These are phyloP conservation scores for Trichothecium sympodiale DNA, from an alignment of 2,329 filamentous ascomycete genomes.

Conservation along the genomic window DNA sequence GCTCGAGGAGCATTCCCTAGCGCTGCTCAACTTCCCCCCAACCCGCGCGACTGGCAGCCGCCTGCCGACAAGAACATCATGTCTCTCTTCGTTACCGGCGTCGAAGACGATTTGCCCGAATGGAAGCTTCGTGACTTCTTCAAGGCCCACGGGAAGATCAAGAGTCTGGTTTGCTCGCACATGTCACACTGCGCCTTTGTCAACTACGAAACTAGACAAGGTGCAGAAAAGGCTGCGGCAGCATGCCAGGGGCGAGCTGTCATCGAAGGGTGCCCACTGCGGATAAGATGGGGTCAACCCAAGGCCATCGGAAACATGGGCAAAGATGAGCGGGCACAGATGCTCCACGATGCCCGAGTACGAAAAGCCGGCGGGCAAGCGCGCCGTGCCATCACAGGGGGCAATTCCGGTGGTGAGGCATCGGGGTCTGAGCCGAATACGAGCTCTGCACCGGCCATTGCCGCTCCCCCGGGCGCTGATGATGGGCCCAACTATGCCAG, in stretches of 20 bases:
- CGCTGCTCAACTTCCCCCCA: constrained; percentile 64
- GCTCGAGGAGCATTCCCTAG: constrained; percentile 53
- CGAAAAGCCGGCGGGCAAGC: constrained; percentile 24
- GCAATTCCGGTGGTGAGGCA: constrained; percentile 17
- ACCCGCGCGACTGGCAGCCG: constrained; percentile 74
- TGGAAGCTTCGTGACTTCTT: constrained; percentile 87
- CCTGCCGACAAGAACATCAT: constrained; percentile 78
- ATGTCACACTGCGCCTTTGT: constrained; percentile 95
- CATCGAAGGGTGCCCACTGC: constrained; percentile 79
- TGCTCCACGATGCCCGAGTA: constrained; percentile 60
- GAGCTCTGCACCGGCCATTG: constrained; percentile 34
- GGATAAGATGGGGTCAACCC: constrained; percentile 87
- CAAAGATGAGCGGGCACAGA: constrained; percentile 68
- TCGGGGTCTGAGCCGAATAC: constrained; percentile 2
- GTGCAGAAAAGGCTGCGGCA: constrained; percentile 74
- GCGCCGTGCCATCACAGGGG: constrained; percentile 12
- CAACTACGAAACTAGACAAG: constrained; percentile 79
- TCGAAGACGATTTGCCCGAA: constrained; percentile 93
- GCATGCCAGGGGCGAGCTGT: constrained; percentile 81
- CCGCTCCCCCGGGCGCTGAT: constrained; percentile 67
- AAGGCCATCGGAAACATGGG: constrained; percentile 89
- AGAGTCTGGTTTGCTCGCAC: constrained; percentile 90
- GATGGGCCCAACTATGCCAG: constrained; percentile 73
- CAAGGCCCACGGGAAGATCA: constrained; percentile 75
- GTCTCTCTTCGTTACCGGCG: constrained; percentile 86